These are phyloP conservation scores for Mycena vitilis DNA, from an alignment of 768 basidiomycete genomes.

Conservation along the genomic window DNA sequence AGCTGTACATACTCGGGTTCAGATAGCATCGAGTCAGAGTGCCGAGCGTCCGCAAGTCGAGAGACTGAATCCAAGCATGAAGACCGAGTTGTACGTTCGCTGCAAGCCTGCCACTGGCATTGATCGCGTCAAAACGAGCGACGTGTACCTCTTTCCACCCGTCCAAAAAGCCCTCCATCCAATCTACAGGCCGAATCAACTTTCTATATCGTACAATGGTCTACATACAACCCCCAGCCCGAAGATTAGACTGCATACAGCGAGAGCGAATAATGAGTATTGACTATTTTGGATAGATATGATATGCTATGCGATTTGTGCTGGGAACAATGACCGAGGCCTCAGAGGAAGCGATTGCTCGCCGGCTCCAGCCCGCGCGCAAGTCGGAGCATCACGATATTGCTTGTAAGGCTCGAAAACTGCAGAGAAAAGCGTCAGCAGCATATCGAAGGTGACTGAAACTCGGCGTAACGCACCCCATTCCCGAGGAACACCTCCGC, in stretches of 20 bases:
- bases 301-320: slow-evolving; percentile 1
- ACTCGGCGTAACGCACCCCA: slow-evolving; percentile 36
- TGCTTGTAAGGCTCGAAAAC: slow-evolving; percentile 54
- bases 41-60: too few species aligned
- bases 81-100: too few species aligned
- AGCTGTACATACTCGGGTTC: too few species aligned
- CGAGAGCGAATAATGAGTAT: slow-evolving; percentile 1
- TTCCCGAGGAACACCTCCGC: slow-evolving; percentile 58
- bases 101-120: too few species aligned
- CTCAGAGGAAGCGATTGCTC: slow-evolving; percentile 35
- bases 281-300: neutral
- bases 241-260: slow-evolving; percentile 7
- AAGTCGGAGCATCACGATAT: slow-evolving; percentile 51
- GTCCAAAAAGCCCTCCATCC: neutral
- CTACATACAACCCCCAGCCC: neutral
- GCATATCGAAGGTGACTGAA: neutral
- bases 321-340: neutral
- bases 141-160: neutral
- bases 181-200: neutral
- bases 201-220: slow-evolving; percentile 1
- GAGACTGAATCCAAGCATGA: too few species aligned
- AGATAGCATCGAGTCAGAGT: too few species aligned
- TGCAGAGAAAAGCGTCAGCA: slow-evolving; percentile 1
- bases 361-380: slow-evolving; percentile 36
- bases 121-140: too few species aligned